Base-by-base conservation (phyloP, 306 rosid species). In the Vigna trinervia region DNA sequence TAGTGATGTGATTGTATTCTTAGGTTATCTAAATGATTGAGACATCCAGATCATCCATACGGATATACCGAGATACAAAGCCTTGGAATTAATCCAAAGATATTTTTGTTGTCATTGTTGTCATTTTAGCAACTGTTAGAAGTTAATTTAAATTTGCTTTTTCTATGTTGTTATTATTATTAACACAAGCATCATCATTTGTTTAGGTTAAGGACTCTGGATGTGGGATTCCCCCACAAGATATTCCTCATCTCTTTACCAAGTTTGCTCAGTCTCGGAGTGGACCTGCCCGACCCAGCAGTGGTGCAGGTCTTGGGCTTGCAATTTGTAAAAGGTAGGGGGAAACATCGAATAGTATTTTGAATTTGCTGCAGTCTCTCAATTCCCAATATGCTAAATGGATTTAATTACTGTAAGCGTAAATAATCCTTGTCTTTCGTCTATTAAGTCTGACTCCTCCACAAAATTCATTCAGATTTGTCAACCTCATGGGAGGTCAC, bases 401-500 rank as follows among this genome's bases (percentile, higher is more conserved):
- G 54, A 5, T 52, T 71, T 15, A 3, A 11, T 28, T 53, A 51
- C 22, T 53, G 26, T 32, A 32, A 32, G 48, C 76, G 48, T 28
- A 64, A 34, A 47, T 48, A 32, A 38, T 8, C 41, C 13, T 39
- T 43, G 13, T 6, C 5, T 52, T 58, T 73, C 11, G 26, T 61
- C 41, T 62, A 36, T 74, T 58, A 47, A 51, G 43, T 69, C 69
- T 70, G 75, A 80, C 84, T 10, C 46, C 83, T 12, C 47, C 62
- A 45, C 61, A 39, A 79, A 80, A 74, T 75, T 81, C 78, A 68
- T 70, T 84, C 86, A 95, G 99, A 88, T 95, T 95, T 81, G 90
- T 89, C 67, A 92, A 88, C 83, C 93, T 91, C 71, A 95, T 95
- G 99, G 99, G 94, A 71, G 97, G 99, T 58, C 91, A 88, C 79